Conservation (phyloP, 306 rosid genomes). For the Cucurbita pepo region DNA sequence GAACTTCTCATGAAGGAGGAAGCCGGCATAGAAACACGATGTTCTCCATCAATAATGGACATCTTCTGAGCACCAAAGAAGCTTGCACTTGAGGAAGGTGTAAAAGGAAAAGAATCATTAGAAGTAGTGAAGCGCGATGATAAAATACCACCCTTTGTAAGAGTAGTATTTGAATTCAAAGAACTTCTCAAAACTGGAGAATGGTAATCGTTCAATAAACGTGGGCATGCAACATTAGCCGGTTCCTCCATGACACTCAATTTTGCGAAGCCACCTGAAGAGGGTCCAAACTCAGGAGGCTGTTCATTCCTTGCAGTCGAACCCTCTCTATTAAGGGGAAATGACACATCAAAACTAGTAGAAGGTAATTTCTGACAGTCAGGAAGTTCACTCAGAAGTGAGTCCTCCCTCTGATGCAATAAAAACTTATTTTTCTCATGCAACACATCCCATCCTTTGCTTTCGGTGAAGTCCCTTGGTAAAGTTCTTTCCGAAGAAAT, state of each 20-base stretch:
- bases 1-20: conserved; percentile 20
- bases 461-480: conserved; percentile 24
- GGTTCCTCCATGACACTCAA: conserved; percentile 24
- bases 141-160: conserved; percentile 11
- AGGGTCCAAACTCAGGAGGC: conserved; percentile 32
- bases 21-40: conserved; percentile 17
- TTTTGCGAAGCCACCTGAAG: conserved; percentile 15
- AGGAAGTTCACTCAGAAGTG: conserved; percentile 1
- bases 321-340: conserved; percentile 14
- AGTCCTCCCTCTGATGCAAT: conserved; percentile 19
- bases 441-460: conserved; percentile 19
- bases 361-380: conserved; percentile 12
- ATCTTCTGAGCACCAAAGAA: conserved; percentile 19
- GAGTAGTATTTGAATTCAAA: conserved; percentile 11
- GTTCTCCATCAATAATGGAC: conserved; percentile 23
- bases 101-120: conserved; percentile 23
- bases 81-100: conserved; percentile 19
- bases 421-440: conserved; percentile 26
- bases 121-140: conserved; percentile 22
- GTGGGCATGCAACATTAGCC: conserved; percentile 19
- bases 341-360: conserved; percentile 2
- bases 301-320: conserved; percentile 13
- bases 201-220: conserved; percentile 13
- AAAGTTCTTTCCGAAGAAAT: conserved; percentile 20
- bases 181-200: conserved; percentile 15